Percentiles rank a stretch among this genome's conserved stretches.
phyloP scores from a whole-genome alignment of 1,284 basidiomycete genomes.

The Puccinia coronata region DNA sequence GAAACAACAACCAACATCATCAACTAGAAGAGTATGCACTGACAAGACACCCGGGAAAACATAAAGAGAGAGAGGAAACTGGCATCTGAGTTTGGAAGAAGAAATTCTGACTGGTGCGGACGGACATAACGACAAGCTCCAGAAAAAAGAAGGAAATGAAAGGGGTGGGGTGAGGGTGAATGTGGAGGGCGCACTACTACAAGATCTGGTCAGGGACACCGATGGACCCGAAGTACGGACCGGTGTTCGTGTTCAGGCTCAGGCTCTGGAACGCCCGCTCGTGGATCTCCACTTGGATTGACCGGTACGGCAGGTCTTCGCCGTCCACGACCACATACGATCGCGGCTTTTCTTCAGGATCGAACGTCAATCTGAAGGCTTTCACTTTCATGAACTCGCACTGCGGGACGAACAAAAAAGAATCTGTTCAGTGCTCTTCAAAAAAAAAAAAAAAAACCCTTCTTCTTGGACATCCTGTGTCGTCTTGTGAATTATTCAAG shows the following conservation, averaged over 20 bases:
- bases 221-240: slow-evolving; percentile 25
- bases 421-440: neutral
- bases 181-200: too few relatives aligned
- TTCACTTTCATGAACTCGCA: slow-evolving; percentile 40
- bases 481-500: neutral
- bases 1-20: too few relatives aligned
- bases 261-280: slow-evolving; percentile 4
- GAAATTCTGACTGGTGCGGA: too few relatives aligned
- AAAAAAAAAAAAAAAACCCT: neutral
- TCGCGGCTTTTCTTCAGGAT: neutral
- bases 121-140: too few relatives aligned
- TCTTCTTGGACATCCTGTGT: neutral
- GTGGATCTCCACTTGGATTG: slow-evolving; percentile 40
- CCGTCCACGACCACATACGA: slow-evolving; percentile 36
- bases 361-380: slow-evolving; percentile 40
- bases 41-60: too few relatives aligned
- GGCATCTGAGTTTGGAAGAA: too few relatives aligned
- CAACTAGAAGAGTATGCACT: too few relatives aligned
- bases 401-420: slow-evolving; percentile 5
- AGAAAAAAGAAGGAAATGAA: too few relatives aligned
- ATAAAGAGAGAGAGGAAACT: too few relatives aligned
- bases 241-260: neutral
- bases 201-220: slow-evolving; percentile 26
- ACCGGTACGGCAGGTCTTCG: slow-evolving; percentile 29
- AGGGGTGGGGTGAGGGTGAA: too few relatives aligned